A percentile compares a stretch with the other conserved stretches of the same genome.
These are phyloP conservation scores for Ottelia alismoides DNA, from an alignment of 106 monocot genomes.

Conservation along the genomic window DNA sequence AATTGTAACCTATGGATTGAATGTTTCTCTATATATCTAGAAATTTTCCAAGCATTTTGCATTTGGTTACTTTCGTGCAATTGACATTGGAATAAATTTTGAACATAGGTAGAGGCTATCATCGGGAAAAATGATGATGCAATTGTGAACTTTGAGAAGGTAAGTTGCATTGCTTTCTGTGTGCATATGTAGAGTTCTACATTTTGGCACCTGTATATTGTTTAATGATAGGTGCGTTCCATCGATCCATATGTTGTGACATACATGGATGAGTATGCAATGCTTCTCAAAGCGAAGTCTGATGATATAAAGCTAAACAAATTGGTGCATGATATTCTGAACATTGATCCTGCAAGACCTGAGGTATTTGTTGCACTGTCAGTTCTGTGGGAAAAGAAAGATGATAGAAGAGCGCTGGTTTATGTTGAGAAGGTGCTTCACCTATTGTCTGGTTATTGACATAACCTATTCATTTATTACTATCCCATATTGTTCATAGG, in stretches of 20 bases:
- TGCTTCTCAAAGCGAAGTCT: conserved; percentile 79
- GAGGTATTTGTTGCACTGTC: conserved; percentile 80
- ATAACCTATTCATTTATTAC: no score
- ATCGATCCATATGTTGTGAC: conserved; percentile 84
- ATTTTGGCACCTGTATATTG: no score
- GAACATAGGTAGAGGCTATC: conserved; percentile 93
- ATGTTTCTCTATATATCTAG: no score
- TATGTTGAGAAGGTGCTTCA: conserved; percentile 82
- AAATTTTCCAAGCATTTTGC: no score
- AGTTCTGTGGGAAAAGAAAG: conserved; percentile 88
- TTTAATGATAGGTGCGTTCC: conserved; percentile 78
- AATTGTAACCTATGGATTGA: no score
- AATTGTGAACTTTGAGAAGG: conserved; percentile 96
- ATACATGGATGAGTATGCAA: conserved; percentile 99
- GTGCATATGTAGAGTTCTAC: no score
- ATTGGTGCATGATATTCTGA: conserved; percentile 85
- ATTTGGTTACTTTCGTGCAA: no score
- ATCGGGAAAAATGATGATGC: conserved; percentile 88
- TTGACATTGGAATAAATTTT: no score
- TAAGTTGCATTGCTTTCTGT: no score
- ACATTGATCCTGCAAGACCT: conserved; percentile 66
- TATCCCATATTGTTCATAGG: no score
- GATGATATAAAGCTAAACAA: conserved; percentile 74
- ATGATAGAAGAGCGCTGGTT: conserved; percentile 73
- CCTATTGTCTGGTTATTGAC: no score